A percentile compares a stretch with the other conserved stretches of the same genome.
phyloP scores from a whole-genome alignment of 352 stramenopile species.

The Phytopythium litorale region DNA sequence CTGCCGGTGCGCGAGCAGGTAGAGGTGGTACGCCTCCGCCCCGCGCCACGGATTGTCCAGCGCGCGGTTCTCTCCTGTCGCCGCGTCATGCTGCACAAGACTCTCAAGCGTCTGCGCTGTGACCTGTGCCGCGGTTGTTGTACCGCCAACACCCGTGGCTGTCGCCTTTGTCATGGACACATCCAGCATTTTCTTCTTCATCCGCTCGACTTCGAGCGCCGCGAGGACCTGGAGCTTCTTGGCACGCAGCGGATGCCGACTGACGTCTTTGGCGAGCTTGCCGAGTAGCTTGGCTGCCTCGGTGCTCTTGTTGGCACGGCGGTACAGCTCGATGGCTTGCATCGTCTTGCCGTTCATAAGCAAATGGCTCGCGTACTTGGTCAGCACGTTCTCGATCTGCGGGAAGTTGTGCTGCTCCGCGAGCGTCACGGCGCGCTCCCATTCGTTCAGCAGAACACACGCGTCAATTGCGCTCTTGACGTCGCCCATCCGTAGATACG shows the following conservation, averaged over 20 bases:
- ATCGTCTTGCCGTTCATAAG: constrained; percentile 83
- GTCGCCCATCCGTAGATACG: constrained; percentile 88
- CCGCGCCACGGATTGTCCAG: constrained; percentile 93
- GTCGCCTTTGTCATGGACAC: constrained; percentile 59
- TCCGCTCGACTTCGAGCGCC: constrained; percentile 92
- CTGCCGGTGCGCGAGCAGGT: constrained; percentile 90
- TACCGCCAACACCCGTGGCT: background rate
- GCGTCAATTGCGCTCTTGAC: constrained; percentile 92
- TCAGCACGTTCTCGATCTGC: constrained; percentile 92
- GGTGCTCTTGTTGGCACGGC: constrained; percentile 89
- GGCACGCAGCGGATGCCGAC: constrained; percentile 78
- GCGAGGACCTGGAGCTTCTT: constrained; percentile 94
- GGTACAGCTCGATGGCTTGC: constrained; percentile 91
- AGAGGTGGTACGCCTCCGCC: constrained; percentile 93
- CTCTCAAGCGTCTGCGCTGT: constrained; percentile 91
- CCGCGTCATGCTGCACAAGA: constrained; percentile 85
- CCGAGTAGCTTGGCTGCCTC: constrained; percentile 90
- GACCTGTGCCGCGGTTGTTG: constrained; percentile 60
- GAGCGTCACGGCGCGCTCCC: constrained; percentile 87
- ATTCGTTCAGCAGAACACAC: constrained; percentile 92
- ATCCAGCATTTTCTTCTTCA: constrained; percentile 89
- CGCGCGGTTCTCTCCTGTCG: constrained; percentile 72
- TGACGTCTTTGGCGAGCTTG: constrained; percentile 82
- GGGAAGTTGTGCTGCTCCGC: constrained; percentile 91
- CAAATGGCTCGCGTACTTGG: constrained; percentile 87